Evolutionary conservation across 345 rosid genomes (phyloP).

Genomic region (Citrus glauca): DNA sequence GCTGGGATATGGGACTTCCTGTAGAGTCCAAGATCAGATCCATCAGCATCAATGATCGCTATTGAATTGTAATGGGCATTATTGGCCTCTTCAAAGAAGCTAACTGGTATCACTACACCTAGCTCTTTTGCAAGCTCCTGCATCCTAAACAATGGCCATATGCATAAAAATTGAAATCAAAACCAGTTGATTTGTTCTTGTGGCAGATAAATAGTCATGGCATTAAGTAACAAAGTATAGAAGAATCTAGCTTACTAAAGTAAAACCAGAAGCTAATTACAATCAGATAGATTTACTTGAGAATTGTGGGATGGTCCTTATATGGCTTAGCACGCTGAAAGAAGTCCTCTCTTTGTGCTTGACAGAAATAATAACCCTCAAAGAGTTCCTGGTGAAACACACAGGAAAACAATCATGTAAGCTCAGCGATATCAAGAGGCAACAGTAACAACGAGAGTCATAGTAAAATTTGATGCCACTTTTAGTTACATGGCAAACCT

Average conservation of each 20-base stretch:
- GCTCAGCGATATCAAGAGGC: background rate
- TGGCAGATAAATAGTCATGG: background rate
- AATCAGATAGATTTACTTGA: conserved; percentile 38
- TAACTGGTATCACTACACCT: conserved; percentile 84
- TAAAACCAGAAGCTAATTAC: background rate
- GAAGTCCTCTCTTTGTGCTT: conserved; percentile 90
- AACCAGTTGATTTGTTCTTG: background rate
- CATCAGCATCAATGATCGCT: conserved; percentile 90
- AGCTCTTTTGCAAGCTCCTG: conserved; percentile 82
- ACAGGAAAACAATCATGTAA: conserved; percentile 2
- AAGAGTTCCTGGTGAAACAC: conserved; percentile 65
- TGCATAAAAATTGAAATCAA: conserved; percentile 2
- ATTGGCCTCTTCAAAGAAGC: conserved; percentile 96
- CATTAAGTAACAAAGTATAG: background rate
- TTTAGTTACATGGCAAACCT: background rate
- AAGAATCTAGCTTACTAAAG: conserved; percentile 4
- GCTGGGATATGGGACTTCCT: conserved; percentile 97
- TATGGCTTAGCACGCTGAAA: conserved; percentile 79
- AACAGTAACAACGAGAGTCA: background rate
- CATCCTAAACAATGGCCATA: conserved; percentile 49
- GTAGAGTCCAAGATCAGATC: conserved; percentile 85
- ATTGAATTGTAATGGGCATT: conserved; percentile 89
- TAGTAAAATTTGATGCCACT: background rate
- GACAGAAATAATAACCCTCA: conserved; percentile 96
- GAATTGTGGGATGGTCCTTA: conserved; percentile 73